Conservation (phyloP, 805 yeast genomes). For the Saturnispora quitensis region DNA sequence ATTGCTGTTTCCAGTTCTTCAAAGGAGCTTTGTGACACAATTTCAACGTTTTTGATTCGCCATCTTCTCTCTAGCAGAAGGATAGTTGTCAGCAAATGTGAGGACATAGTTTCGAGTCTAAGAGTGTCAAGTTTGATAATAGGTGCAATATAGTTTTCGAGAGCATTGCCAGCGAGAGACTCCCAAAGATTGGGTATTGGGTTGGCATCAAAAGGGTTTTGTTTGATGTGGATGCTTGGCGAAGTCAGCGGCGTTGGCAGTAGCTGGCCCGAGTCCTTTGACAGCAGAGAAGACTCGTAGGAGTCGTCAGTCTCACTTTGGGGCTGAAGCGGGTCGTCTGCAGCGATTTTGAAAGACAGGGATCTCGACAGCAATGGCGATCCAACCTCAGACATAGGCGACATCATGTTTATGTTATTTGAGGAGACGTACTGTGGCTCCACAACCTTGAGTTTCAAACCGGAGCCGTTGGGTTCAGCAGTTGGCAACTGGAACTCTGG, state of each 20-base stretch:
- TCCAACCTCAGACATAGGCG: neutral
- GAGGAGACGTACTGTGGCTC: neutral
- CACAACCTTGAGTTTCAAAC: neutral
- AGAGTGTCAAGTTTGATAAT: neutral
- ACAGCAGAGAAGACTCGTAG: neutral
- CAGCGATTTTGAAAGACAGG: neutral
- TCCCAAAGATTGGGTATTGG: neutral
- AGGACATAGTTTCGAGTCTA: neutral
- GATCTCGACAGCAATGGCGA: neutral
- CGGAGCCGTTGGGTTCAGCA: neutral
- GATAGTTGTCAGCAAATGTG: neutral
- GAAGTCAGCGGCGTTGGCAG: slow-evolving; percentile 1
- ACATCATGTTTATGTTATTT: neutral
- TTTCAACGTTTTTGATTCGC: neutral
- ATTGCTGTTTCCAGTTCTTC: neutral
- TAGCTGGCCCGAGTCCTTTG: neutral
- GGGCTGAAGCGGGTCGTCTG: neutral
- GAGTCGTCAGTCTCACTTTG: neutral
- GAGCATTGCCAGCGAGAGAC: neutral
- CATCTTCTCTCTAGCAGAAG: neutral
- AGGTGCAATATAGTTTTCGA: neutral
- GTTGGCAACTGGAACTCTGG: neutral
- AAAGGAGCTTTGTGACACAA: neutral
- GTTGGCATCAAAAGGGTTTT: neutral
- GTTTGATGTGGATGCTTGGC: neutral